Evolutionary conservation across 495 filamentous ascomycete species (phyloP), one percentile per base, ranked within the genome.

Genomic region (Aspergillus avenaceus): DNA sequence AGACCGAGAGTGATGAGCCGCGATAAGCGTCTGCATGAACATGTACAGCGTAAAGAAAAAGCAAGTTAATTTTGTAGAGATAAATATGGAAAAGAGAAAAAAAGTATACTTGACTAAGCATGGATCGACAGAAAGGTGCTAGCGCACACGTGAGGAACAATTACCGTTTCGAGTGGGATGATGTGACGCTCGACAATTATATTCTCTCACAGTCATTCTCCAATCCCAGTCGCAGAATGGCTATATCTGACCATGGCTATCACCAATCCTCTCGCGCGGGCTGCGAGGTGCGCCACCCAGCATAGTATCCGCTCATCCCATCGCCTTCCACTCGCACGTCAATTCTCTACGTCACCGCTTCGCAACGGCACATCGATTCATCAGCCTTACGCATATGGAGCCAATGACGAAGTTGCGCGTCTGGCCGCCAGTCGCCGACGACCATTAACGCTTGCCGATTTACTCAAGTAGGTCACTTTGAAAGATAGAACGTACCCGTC

Each of bases 391-490:
- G 48, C 62, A 11, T 66, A 68, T 46, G 77, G 79, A 16, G 76
- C 77, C 13, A 78, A 87, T 60, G 84, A 90, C 55, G 84, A 91
- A 59, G 85, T 97, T 49, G 78, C 86, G 26, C 76, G 75, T 36
- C 80, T 97, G 29, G 89, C 91, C 32, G 82, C 83, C 28, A 84
- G 85, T 63, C 85, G 86, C 24, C 76, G 95, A 32, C 88, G 92
- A 54, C 80, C 83, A 8, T 74, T 98, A 62, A 92, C 87, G 18
- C 76, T 98, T 14, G 84, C 87, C 38, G 92, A 97, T 66, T 73
- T 98, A 24, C 83, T 96, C 53, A 91, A 85, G 90, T 95, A 72
- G 53, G 71, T 56, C 28, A 7, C n/a, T 16, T 4, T 26, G 13
- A 18, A 21, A 29, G 9, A 40, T 13, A 41, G 19, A 26, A 5